These are phyloP conservation scores for Cryptococcus jaspeensis DNA, from an alignment of 1,284 basidiomycete genomes.

Conservation along the genomic window DNA sequence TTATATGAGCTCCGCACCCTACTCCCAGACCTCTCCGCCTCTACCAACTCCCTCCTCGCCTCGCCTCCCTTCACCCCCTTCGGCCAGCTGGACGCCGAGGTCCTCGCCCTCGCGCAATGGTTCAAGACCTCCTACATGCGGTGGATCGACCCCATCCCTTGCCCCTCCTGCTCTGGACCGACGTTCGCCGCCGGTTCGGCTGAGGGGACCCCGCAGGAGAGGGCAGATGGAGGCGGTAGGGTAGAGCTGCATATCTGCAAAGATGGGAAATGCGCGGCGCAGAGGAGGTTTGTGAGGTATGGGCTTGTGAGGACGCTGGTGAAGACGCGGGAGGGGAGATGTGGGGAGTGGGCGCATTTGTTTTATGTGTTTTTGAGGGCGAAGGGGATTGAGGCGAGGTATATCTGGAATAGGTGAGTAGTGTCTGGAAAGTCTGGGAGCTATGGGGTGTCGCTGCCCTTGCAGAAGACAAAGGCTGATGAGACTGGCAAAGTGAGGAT, in stretches of 20 bases:
- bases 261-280: slow-evolving; percentile 25
- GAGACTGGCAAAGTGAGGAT: slow-evolving; percentile 47
- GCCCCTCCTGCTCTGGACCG: slow-evolving; percentile 40
- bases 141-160: slow-evolving; percentile 55
- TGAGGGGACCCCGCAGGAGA: slow-evolving; percentile 37
- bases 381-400: slow-evolving; percentile 50
- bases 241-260: slow-evolving; percentile 50
- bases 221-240: slow-evolving; percentile 46
- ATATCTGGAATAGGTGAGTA: slow-evolving; percentile 38
- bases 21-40: neutral
- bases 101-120: slow-evolving; percentile 52
- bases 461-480: no score
- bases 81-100: slow-evolving; percentile 35
- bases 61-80: slow-evolving; percentile 33
- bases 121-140: slow-evolving; percentile 53
- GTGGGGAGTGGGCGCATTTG: slow-evolving; percentile 56
- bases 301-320: slow-evolving; percentile 46
- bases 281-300: slow-evolving; percentile 51
- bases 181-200: slow-evolving; percentile 28
- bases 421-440: neutral
- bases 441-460: no score
- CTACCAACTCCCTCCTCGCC: slow-evolving; percentile 2
- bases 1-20: slow-evolving; percentile 2
- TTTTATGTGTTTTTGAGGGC: slow-evolving; percentile 53
- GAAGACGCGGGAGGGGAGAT: slow-evolving; percentile 49